Evolutionary conservation across 2,329 filamentous ascomycete genomes (phyloP).

Genomic region (Geoglossum cookeanum): DNA sequence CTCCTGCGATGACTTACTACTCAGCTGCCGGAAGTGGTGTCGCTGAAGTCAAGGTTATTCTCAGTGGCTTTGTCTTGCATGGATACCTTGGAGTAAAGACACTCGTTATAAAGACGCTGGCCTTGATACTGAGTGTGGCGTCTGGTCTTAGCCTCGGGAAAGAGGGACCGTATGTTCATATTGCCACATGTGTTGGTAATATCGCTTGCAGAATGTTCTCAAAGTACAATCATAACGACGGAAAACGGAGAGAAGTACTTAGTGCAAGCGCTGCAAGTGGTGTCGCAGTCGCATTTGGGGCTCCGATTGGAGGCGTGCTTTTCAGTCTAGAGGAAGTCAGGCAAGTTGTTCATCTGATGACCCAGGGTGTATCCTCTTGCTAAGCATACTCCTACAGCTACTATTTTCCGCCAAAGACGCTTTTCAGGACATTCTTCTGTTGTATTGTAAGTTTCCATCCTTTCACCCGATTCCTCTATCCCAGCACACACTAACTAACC

Average conservation of each 20-base stretch:
- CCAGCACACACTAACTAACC: slow-evolving; percentile 8
- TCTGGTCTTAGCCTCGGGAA: slow-evolving; percentile 90
- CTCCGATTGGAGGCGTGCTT: slow-evolving; percentile 72
- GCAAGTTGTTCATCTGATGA: slow-evolving; percentile 14
- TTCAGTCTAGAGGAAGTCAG: slow-evolving; percentile 87
- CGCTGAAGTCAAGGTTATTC: slow-evolving; percentile 88
- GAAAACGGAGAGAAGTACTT: slow-evolving; percentile 81
- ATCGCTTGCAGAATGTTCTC: slow-evolving; percentile 83
- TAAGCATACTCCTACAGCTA: slow-evolving; percentile 33
- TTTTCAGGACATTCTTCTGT: slow-evolving; percentile 96
- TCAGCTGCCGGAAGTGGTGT: slow-evolving; percentile 91
- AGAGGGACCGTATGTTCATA: slow-evolving; percentile 93
- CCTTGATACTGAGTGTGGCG: slow-evolving; percentile 70
- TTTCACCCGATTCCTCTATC: slow-evolving; percentile 4
- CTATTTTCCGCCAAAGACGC: slow-evolving; percentile 91
- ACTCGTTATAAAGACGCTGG: slow-evolving; percentile 64
- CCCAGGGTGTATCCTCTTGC: slow-evolving; percentile 13
- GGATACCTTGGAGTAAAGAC: slow-evolving; percentile 85
- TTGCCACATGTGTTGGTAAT: slow-evolving; percentile 86
- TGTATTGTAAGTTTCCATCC: slow-evolving; percentile 46
- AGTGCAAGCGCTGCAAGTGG: slow-evolving; percentile 82
- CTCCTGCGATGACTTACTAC: slow-evolving; percentile 76
- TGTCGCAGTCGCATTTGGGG: slow-evolving; percentile 86
- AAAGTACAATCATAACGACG: slow-evolving; percentile 90
- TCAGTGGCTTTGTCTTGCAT: slow-evolving; percentile 94